Percentiles rank a stretch among this genome's conserved stretches.
phyloP scores from a whole-genome alignment of 2,329 filamentous ascomycete species.

The Microsporum ferrugineum region DNA sequence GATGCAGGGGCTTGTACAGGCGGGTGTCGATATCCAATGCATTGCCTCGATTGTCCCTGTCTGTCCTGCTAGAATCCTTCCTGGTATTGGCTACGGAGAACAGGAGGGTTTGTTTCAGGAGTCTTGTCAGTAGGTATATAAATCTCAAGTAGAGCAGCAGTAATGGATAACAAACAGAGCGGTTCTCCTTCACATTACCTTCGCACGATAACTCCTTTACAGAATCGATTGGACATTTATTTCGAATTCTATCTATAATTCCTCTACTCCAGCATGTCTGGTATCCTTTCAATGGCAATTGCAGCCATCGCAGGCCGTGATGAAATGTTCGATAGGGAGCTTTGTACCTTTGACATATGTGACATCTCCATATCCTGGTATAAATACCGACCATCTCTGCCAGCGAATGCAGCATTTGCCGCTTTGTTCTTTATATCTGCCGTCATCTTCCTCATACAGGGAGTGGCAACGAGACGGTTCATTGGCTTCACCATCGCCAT shows the following conservation, averaged over 20 bases:
- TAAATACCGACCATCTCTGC: constrained; percentile 11
- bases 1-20: too few relatives aligned
- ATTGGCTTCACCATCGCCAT: constrained; percentile 34
- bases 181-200: neutral
- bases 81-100: neutral
- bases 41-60: neutral
- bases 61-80: neutral
- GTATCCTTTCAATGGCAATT: neutral
- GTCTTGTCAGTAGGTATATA: neutral
- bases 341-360: constrained; percentile 14
- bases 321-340: neutral
- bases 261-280: neutral
- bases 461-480: constrained; percentile 7
- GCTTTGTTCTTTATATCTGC: constrained; percentile 10
- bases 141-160: neutral
- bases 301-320: neutral
- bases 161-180: neutral
- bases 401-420: constrained; percentile 10
- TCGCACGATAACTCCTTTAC: neutral
- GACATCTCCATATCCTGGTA: constrained; percentile 9
- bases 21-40: neutral
- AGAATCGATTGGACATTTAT: neutral
- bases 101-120: neutral
- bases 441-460: constrained; percentile 8
- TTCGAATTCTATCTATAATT: neutral